A percentile compares a stretch with the other conserved stretches of the same genome.
Conservation (phyloP, 169 alveolate genomes). For the Cryptosporidium felis region DNA sequence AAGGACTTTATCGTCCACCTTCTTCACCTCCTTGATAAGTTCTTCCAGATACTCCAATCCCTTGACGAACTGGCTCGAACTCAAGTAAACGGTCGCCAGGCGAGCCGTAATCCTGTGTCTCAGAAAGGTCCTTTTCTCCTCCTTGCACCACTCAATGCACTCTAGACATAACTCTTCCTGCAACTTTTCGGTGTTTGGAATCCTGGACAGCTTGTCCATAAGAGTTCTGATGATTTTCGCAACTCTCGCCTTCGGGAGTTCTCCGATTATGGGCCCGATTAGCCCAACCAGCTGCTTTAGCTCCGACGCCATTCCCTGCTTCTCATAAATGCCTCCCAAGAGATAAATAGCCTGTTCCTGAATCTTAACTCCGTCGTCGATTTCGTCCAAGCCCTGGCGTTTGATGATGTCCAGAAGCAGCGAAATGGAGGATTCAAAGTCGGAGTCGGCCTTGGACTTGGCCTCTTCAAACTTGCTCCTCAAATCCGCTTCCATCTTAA, state of each 20-base stretch:
- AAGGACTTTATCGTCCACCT: slow-evolving; percentile 92
- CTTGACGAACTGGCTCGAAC: slow-evolving; percentile 82
- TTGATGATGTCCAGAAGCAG: slow-evolving; percentile 19
- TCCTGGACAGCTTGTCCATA: slow-evolving; percentile 76
- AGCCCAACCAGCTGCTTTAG: slow-evolving; percentile 48
- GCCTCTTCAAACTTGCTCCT: slow-evolving; percentile 37
- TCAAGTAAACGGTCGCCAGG: slow-evolving; percentile 86
- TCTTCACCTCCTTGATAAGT: slow-evolving; percentile 89
- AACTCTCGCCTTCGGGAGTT: slow-evolving; percentile 81
- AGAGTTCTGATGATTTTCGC: slow-evolving; percentile 78
- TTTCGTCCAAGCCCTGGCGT: slow-evolving; percentile 1
- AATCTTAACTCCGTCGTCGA: slow-evolving; percentile 54
- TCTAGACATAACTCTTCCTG: slow-evolving; percentile 87
- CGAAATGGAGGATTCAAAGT: slow-evolving; percentile 22
- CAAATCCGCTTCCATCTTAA: slow-evolving; percentile 3
- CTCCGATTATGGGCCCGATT: slow-evolving; percentile 74
- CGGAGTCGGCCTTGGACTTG: slow-evolving; percentile 13
- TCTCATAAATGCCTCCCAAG: slow-evolving; percentile 56
- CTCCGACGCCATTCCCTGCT: slow-evolving; percentile 43
- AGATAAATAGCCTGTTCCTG: slow-evolving; percentile 68
- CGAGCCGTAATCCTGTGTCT: slow-evolving; percentile 91
- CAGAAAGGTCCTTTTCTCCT: slow-evolving; percentile 91
- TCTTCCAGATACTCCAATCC: slow-evolving; percentile 87
- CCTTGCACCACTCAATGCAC: slow-evolving; percentile 91
- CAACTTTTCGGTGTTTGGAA: slow-evolving; percentile 78